Evolutionary conservation across 139 green algal species (phyloP).

Genomic region (Picochlorum costavermella): DNA sequence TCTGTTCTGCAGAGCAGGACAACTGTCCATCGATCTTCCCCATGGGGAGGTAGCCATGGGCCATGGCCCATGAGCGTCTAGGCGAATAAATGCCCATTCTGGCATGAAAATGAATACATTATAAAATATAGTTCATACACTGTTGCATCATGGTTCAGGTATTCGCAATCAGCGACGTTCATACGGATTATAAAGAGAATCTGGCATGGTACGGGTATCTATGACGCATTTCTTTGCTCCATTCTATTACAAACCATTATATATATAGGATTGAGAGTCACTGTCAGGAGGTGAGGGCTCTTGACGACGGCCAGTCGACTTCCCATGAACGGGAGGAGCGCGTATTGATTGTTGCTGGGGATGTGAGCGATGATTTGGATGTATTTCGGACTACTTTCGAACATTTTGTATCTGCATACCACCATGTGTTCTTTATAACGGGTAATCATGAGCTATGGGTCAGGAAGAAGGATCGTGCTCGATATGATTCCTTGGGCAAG

Average conservation of each 20-base stretch:
- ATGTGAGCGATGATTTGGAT: conserved; percentile 55
- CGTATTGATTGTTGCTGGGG: conserved; percentile 62
- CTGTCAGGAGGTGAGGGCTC: background rate
- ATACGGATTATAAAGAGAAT: conserved; percentile 65
- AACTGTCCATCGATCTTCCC: too few relatives aligned
- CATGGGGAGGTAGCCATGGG: too few relatives aligned
- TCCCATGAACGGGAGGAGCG: conserved; percentile 11
- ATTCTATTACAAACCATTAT: too few relatives aligned
- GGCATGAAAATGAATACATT: too few relatives aligned
- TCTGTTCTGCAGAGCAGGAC: too few relatives aligned
- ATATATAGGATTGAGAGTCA: too few relatives aligned
- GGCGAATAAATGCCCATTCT: too few relatives aligned
- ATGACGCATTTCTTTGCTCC: background rate
- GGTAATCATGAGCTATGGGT: conserved; percentile 78
- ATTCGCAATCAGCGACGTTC: conserved; percentile 44
- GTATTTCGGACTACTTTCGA: conserved; percentile 39
- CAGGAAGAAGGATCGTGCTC: conserved; percentile 13
- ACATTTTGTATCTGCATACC: conserved; percentile 31
- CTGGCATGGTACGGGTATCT: conserved; percentile 31
- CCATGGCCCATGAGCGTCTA: too few relatives aligned
- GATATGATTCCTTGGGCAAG: conserved; percentile 40
- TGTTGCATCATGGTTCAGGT: background rate
- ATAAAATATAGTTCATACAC: too few relatives aligned
- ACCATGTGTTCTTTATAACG: conserved; percentile 51
- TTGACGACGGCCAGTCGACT: background rate